Percentiles rank a stretch among this genome's conserved stretches.
Conservation (phyloP, 192 early-diverging fungal genomes). For the Podila epigama region DNA sequence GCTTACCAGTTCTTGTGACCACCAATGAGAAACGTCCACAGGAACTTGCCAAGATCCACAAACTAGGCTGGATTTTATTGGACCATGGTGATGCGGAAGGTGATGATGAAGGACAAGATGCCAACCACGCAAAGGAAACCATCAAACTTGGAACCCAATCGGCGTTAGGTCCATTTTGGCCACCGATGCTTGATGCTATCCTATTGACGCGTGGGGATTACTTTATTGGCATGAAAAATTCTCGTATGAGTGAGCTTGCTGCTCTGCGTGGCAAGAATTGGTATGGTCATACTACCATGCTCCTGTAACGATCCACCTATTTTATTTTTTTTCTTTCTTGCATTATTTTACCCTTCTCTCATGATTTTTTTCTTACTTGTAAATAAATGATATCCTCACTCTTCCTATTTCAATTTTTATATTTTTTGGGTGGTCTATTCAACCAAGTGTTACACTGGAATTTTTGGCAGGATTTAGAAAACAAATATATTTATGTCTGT, state of each 20-base stretch:
- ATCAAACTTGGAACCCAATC: conserved; percentile 24
- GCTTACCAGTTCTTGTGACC: conserved; percentile 25
- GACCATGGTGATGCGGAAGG: conserved; percentile 36
- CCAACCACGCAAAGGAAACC: conserved; percentile 7
- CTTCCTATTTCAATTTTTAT: not conserved
- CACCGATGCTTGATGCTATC: conserved; percentile 38
- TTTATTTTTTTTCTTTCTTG: not conserved
- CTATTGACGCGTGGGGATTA: conserved; percentile 40
- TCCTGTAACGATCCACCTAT: conserved; percentile 15
- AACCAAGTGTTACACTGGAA: too few relatives aligned
- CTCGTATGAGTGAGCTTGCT: conserved; percentile 37
- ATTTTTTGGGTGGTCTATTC: too few relatives aligned
- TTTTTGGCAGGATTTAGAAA: too few relatives aligned
- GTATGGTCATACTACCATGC: conserved; percentile 26
- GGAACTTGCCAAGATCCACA: conserved; percentile 27
- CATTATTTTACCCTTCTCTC: not conserved
- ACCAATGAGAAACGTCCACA: conserved; percentile 23
- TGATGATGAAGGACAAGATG: conserved; percentile 4
- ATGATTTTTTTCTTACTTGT: too few relatives aligned
- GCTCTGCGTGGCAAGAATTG: conserved; percentile 22
- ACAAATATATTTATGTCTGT: too few relatives aligned
- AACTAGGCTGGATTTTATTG: conserved; percentile 32
- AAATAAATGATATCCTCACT: too few relatives aligned
- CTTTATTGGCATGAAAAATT: conserved; percentile 34
- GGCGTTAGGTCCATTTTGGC: conserved; percentile 23